phyloP scores from a whole-genome alignment of 164 flowering plant genomes.

The Vitis rotundifolia region DNA sequence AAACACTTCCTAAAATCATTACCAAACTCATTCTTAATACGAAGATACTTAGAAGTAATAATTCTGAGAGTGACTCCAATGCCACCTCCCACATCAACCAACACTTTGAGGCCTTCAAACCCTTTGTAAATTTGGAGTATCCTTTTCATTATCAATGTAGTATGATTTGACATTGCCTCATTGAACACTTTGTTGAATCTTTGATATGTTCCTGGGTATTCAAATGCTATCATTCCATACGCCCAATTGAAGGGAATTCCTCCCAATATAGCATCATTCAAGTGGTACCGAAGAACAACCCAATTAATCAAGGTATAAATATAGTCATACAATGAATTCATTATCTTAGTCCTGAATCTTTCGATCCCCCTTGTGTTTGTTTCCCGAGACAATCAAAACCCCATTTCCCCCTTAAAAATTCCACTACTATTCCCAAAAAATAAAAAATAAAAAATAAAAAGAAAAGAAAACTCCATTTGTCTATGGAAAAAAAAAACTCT shows the following conservation, averaged over 20 bases:
- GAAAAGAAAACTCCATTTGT: too few relatives aligned
- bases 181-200: conserved; percentile 32
- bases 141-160: conserved; percentile 23
- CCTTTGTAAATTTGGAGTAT: conserved; percentile 31
- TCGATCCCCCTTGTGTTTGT: too few relatives aligned
- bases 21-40: too few relatives aligned
- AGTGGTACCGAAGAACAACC: conserved; percentile 20
- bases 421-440: too few relatives aligned
- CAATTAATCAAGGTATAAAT: background rate
- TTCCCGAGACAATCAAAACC: too few relatives aligned
- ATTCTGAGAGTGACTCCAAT: conserved; percentile 20
- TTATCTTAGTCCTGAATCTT: background rate
- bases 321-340: background rate
- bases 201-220: conserved; percentile 20
- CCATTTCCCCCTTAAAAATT: too few relatives aligned
- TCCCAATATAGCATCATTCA: conserved; percentile 39
- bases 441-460: too few relatives aligned
- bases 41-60: conserved; percentile 25
- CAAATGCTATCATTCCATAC: conserved; percentile 29
- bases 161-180: conserved; percentile 22
- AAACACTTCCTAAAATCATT: too few relatives aligned
- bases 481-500: too few relatives aligned
- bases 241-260: conserved; percentile 40
- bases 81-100: conserved; percentile 37
- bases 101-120: conserved; percentile 24